phyloP scores from a whole-genome alignment of 148 eudicot species.

The Rhododendron williamsianum region DNA sequence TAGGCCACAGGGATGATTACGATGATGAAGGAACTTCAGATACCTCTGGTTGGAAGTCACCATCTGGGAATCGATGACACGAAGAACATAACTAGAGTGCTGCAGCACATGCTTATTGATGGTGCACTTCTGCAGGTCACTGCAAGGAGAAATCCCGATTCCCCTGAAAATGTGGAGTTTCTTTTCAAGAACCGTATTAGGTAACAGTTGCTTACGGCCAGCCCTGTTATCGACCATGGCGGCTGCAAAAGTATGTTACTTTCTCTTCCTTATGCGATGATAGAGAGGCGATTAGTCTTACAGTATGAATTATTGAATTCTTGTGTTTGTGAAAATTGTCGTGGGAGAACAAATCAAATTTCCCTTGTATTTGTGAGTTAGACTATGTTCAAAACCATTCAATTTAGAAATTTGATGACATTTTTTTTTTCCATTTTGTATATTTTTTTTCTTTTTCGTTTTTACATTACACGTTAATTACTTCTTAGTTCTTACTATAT shows the following conservation, averaged over 20 bases:
- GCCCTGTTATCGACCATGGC: background rate
- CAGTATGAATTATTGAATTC: background rate
- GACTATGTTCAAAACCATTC: background rate
- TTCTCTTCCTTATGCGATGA: background rate
- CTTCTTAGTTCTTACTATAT: too few species aligned
- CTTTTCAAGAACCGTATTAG: constrained; percentile 67
- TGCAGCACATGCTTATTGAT: constrained; percentile 72
- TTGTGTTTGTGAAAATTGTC: background rate
- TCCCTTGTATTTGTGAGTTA: background rate
- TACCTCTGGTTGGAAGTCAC: constrained; percentile 75
- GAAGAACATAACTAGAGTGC: constrained; percentile 69
- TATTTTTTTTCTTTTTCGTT: too few species aligned
- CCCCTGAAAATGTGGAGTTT: constrained; percentile 52
- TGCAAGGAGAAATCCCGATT: constrained; percentile 44
- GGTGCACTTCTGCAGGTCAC: constrained; percentile 77
- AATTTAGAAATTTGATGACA: background rate
- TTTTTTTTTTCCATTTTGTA: background rate
- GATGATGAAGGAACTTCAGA: constrained; percentile 70
- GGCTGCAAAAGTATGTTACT: background rate
- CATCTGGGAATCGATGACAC: constrained; percentile 94
- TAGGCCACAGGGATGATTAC: constrained; percentile 94
- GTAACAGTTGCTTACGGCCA: constrained; percentile 18
- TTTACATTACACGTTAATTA: too few species aligned
- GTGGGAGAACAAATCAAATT: background rate
- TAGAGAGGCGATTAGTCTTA: background rate